A percentile compares a stretch with the other conserved stretches of the same genome.
Conservation (phyloP, 768 basidiomycete genomes). For the Auricularia sp. region DNA sequence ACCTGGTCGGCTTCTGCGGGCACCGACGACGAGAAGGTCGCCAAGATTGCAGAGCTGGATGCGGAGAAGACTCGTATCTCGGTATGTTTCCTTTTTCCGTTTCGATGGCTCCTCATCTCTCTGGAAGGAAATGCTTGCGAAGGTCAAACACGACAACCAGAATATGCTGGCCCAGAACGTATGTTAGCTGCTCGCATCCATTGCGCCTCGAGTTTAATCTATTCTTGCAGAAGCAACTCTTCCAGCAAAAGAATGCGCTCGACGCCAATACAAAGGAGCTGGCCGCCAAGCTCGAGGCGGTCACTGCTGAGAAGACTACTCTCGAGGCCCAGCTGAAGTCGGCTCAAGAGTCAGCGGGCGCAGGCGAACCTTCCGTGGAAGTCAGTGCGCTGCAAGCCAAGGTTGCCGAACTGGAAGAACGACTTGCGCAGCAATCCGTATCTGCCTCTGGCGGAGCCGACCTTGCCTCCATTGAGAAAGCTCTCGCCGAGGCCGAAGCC, state of each 20-base stretch:
- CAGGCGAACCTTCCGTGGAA: constrained; percentile 22
- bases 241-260: constrained; percentile 13
- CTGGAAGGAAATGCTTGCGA: too few species aligned
- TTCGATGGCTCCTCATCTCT: neutral
- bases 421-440: constrained; percentile 22
- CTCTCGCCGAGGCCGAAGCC: neutral
- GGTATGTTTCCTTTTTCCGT: neutral
- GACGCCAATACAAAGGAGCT: constrained; percentile 31
- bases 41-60: neutral
- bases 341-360: neutral
- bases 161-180: too few species aligned
- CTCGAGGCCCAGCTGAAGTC: constrained; percentile 32
- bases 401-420: constrained; percentile 9
- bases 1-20: constrained; percentile 26
- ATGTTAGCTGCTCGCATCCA: too few species aligned
- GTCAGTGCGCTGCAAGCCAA: constrained; percentile 28
- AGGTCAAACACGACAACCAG: too few species aligned
- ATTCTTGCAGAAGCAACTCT: constrained; percentile 7
- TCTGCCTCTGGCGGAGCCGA: constrained; percentile 1
- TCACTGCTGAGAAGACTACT: constrained; percentile 33
- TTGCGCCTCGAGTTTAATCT: neutral
- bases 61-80: neutral
- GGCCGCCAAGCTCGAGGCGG: constrained; percentile 52
- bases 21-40: neutral
- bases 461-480: neutral